phyloP scores from a whole-genome alignment of 2,329 filamentous ascomycete species.

The Diaporthe sp. region DNA sequence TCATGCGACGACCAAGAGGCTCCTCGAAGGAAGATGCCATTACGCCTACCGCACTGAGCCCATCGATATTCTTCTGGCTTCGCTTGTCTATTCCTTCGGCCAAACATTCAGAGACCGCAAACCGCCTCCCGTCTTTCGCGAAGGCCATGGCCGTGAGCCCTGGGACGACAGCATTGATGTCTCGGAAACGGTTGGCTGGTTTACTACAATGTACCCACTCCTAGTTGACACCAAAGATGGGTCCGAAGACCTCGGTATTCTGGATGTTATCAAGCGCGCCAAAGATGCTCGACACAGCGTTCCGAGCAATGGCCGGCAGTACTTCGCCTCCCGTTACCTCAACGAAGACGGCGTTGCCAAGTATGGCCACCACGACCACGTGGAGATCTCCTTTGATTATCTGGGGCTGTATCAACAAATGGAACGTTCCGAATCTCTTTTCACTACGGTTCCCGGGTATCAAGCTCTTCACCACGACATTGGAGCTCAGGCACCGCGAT shows the following conservation, averaged over 20 bases:
- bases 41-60: not conserved
- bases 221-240: not conserved
- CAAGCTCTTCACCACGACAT: not conserved
- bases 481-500: not conserved
- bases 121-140: not conserved
- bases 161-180: not conserved
- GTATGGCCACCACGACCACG: not conserved
- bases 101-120: not conserved
- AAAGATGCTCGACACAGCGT: not conserved
- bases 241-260: not conserved
- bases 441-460: not conserved
- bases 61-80: not conserved
- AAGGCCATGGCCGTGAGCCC: not conserved
- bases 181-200: not conserved
- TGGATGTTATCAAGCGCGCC: not conserved
- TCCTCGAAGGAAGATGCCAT: not conserved
- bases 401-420: not conserved
- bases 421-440: not conserved
- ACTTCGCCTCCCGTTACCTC: not conserved
- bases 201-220: not conserved
- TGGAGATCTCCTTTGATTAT: not conserved
- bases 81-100: not conserved
- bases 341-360: not conserved
- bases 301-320: not conserved
- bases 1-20: not conserved